Percentiles rank a stretch among this genome's conserved stretches.
Evolutionary conservation across 495 filamentous ascomycete genomes (phyloP).

Genomic region (Ramalina intermedia): DNA sequence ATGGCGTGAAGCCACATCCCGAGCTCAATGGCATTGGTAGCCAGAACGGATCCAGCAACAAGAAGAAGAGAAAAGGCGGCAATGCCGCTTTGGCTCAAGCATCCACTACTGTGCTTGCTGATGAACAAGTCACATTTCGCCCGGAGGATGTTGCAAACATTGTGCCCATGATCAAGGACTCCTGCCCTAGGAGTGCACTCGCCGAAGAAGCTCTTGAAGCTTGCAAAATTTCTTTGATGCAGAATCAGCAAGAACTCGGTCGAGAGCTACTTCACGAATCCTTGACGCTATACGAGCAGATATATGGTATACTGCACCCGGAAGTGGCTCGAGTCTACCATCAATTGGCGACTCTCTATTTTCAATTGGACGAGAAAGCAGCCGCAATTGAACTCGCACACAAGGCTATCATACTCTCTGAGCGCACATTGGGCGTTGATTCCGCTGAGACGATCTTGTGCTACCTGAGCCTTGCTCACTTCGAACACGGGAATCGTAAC

Average conservation of each 20-base stretch:
- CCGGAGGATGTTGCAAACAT: constrained; percentile 83
- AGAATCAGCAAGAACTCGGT: constrained; percentile 88
- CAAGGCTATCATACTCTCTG: constrained; percentile 91
- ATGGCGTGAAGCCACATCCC: constrained; percentile 22
- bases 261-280: constrained; percentile 93
- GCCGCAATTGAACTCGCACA: constrained; percentile 87
- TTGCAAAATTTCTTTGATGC: constrained; percentile 83
- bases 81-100: constrained; percentile 34
- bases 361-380: constrained; percentile 87
- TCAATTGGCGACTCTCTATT: constrained; percentile 87
- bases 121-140: constrained; percentile 44
- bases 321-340: constrained; percentile 95
- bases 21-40: constrained; percentile 28
- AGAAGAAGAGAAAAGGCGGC: constrained; percentile 45
- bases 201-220: constrained; percentile 95
- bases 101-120: constrained; percentile 26
- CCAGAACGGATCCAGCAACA: constrained; percentile 46
- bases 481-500: constrained; percentile 82
- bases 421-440: constrained; percentile 88
- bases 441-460: constrained; percentile 82
- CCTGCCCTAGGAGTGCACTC: constrained; percentile 69
- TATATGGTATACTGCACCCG: constrained; percentile 94
- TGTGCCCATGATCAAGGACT: constrained; percentile 87
- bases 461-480: constrained; percentile 92
- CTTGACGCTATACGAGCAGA: constrained; percentile 92